A percentile compares a stretch with the other conserved stretches of the same genome.
phyloP scores from a whole-genome alignment of 805 yeast genomes.

The Wickerhamomyces alni region DNA sequence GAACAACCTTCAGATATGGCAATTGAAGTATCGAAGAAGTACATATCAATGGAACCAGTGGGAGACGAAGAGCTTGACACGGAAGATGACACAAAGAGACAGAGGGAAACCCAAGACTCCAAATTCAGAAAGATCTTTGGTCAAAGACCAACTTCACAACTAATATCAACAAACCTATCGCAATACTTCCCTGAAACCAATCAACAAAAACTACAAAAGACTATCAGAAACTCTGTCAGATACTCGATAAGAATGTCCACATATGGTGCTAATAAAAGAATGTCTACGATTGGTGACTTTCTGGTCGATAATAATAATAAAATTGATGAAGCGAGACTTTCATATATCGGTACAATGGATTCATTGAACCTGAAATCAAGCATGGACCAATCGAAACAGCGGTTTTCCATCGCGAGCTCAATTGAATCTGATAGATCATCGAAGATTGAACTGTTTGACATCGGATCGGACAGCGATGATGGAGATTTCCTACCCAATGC shows the following conservation, averaged over 20 bases:
- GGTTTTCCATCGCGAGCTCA: constrained; percentile 21
- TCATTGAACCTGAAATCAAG: constrained; percentile 25
- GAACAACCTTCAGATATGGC: constrained; percentile 62
- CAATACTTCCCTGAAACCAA: constrained; percentile 89
- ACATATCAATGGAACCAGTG: constrained; percentile 20
- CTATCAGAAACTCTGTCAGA: constrained; percentile 78
- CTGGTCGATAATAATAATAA: constrained; percentile 49
- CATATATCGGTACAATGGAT: constrained; percentile 22
- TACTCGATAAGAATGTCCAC: constrained; percentile 60
- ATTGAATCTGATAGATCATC: constrained; percentile 19
- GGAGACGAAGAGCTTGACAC: constrained; percentile 1
- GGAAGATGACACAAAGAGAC: constrained; percentile 5
- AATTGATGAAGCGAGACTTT: constrained; percentile 42
- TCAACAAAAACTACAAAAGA: constrained; percentile 63
- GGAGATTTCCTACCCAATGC: not conserved
- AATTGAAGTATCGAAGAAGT: constrained; percentile 45
- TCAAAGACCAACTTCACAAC: constrained; percentile 89
- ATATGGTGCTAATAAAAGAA: constrained; percentile 16
- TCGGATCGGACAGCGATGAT: constrained; percentile 18
- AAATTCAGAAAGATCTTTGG: constrained; percentile 50
- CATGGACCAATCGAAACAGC: constrained; percentile 22
- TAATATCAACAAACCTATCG: constrained; percentile 81
- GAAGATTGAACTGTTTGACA: constrained; percentile 21
- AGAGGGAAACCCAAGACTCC: constrained; percentile 11
- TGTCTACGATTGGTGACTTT: constrained; percentile 60